Base-by-base conservation (phyloP, 345 rosid genomes). In the Eucalyptus marginata region DNA sequence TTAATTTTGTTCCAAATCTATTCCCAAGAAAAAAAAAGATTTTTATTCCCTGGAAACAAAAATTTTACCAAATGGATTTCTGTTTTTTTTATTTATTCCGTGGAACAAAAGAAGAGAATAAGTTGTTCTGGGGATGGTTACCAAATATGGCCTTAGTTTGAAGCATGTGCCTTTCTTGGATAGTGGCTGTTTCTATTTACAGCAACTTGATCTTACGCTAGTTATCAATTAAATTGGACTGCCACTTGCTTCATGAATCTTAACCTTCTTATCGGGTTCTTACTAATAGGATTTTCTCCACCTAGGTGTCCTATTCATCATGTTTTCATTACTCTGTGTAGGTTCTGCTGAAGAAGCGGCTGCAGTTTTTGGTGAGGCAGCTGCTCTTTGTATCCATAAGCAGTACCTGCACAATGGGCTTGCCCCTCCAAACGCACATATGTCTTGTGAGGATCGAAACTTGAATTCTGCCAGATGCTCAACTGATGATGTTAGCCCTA, bases 261-360 rank as follows among this genome's bases (percentile, higher is more conserved):
- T 20, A 76, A 76, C 29, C 84, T 76, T 76, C 47, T 20, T 22
- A 11, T 76, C 3, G 3, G 47, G 47, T 76, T 44, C 84, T 76
- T 13, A 20, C 24, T 76, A 22, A 76, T 40, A 76, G 47, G 47
- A 6, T 40, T 40, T 40, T 25, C 84, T 40, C 29, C 84, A 40
- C 47, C 47, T 20, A 40, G 84, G 29, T 40, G 14, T 76, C 14
- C 47, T 76, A 20, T 76, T 76, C 84, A 40, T 76, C 84, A 20
- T 76, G 27, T 76, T 11, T 76, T 76, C 47, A 10, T 76, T 24
- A 76, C 84, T 76, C 83, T n/a, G 54, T 86, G 46, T 90, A 97
- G 99, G 99, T 91, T 96, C 97, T 93, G 99, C 99, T 80, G 99
- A 96, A 91, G 99, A 96, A 91, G 96, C 96, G 89, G 91, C 93